Conservation (phyloP, 495 filamentous ascomycete genomes). For the Staphylotrichum longicolle region DNA sequence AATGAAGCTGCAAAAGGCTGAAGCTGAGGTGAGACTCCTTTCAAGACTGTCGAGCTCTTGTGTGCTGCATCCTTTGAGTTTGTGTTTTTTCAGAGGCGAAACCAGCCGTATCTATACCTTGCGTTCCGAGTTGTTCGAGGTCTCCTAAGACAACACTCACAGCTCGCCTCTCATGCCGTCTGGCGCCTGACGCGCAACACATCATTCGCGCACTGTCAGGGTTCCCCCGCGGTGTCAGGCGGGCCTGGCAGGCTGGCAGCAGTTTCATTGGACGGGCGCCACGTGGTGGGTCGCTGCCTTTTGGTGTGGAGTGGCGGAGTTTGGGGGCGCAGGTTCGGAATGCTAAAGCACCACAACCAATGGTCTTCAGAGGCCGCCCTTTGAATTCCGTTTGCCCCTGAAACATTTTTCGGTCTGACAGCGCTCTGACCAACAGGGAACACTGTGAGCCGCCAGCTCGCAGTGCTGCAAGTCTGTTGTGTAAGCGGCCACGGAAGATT, state of each 20-base stretch:
- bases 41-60: too few species aligned
- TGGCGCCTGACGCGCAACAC: conserved; percentile 3
- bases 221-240: conserved; percentile 8
- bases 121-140: background rate
- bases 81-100: too few species aligned
- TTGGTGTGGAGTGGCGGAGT: conserved; percentile 7
- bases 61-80: too few species aligned
- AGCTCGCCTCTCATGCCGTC: background rate
- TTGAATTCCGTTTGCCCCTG: background rate
- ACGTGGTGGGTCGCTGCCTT: background rate
- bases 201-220: background rate
- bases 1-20: too few species aligned
- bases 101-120: background rate
- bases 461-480: background rate
- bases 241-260: background rate
- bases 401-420: too few species aligned
- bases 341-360: background rate
- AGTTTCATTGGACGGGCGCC: conserved; percentile 7
- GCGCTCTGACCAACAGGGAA: too few species aligned
- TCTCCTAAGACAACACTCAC: background rate
- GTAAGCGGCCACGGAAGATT: too few species aligned
- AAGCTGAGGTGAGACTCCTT: too few species aligned
- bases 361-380: conserved; percentile 5
- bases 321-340: conserved; percentile 4
- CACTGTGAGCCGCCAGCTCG: too few species aligned